Evolutionary conservation across 2,329 filamentous ascomycete genomes (phyloP).

Genomic region (Botrytis fabae): DNA sequence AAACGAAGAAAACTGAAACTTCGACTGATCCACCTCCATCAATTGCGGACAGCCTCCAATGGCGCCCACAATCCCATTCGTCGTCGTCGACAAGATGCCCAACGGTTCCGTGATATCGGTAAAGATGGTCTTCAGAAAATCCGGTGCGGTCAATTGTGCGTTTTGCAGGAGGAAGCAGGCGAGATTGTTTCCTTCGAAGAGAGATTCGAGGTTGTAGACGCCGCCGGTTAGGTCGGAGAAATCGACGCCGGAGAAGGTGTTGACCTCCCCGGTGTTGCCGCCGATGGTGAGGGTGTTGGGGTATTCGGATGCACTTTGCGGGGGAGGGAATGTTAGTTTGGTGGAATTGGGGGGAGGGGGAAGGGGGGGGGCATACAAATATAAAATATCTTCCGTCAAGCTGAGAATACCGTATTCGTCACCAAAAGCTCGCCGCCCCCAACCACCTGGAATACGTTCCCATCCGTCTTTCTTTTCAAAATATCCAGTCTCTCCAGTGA

Average conservation of each 20-base stretch:
- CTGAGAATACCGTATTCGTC: constrained; percentile 45
- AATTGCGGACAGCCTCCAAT: background rate
- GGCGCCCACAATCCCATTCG: background rate
- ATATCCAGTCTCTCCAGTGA: constrained; percentile 23
- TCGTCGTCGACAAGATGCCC: background rate
- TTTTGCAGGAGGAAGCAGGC: constrained; percentile 47
- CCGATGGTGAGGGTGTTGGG: constrained; percentile 48
- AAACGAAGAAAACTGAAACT: background rate
- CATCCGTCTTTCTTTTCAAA: constrained; percentile 14
- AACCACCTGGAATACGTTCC: constrained; percentile 35
- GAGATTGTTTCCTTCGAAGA: constrained; percentile 51
- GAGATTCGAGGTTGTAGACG: constrained; percentile 45
- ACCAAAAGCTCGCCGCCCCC: constrained; percentile 35
- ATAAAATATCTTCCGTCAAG: constrained; percentile 45
- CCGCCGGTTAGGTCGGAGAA: constrained; percentile 47
- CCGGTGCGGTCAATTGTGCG: constrained; percentile 46
- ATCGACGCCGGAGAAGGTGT: constrained; percentile 52
- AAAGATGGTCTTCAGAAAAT: constrained; percentile 45
- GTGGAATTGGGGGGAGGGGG: too few species aligned
- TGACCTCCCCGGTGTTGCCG: constrained; percentile 52
- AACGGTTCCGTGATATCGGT: constrained; percentile 38
- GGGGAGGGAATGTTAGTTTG: background rate
- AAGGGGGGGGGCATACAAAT: constrained; percentile 35
- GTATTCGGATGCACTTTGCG: constrained; percentile 42
- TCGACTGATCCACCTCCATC: background rate